A percentile compares a stretch with the other conserved stretches of the same genome.
Evolutionary conservation across 306 rosid species (phyloP).

Genomic region (Vigna trinervia): DNA sequence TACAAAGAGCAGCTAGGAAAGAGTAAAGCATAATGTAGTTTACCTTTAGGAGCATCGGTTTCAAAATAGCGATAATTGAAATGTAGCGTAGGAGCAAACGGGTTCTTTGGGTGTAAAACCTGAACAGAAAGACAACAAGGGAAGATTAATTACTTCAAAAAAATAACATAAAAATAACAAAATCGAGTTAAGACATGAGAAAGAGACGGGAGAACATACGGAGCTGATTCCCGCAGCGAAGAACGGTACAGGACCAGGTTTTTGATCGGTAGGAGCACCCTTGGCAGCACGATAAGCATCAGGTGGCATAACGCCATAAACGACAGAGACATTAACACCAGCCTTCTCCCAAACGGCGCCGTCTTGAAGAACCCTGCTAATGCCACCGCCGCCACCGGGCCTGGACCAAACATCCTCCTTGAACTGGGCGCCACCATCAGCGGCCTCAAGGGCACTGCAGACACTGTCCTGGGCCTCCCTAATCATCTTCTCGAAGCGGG

Average conservation of each 20-base stretch:
- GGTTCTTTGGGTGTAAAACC: conserved; percentile 98
- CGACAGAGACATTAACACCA: conserved; percentile 96
- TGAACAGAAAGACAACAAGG: conserved; percentile 43
- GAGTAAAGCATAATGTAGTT: neutral
- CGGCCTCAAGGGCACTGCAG: conserved; percentile 76
- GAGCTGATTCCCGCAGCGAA: conserved; percentile 98
- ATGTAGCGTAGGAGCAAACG: conserved; percentile 94
- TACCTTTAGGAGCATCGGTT: conserved; percentile 92
- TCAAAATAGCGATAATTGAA: conserved; percentile 97
- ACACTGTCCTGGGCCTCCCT: conserved; percentile 90
- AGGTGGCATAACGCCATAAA: conserved; percentile 96
- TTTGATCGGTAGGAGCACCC: conserved; percentile 61
- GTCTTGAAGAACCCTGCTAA: conserved; percentile 93
- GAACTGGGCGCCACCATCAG: conserved; percentile 78
- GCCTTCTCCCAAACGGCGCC: conserved; percentile 98
- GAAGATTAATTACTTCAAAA: neutral
- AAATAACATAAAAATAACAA: neutral
- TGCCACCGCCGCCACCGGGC: conserved; percentile 98
- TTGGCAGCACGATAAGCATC: conserved; percentile 98
- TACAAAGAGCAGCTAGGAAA: neutral
- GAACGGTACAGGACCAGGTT: conserved; percentile 91
- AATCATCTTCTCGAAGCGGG: conserved; percentile 96
- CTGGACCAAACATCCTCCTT: conserved; percentile 99
- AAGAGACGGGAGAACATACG: conserved; percentile 46
- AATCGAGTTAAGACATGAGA: no score